Conservation (phyloP, 2,329 filamentous ascomycete genomes). For the Aschersonia sp. region DNA sequence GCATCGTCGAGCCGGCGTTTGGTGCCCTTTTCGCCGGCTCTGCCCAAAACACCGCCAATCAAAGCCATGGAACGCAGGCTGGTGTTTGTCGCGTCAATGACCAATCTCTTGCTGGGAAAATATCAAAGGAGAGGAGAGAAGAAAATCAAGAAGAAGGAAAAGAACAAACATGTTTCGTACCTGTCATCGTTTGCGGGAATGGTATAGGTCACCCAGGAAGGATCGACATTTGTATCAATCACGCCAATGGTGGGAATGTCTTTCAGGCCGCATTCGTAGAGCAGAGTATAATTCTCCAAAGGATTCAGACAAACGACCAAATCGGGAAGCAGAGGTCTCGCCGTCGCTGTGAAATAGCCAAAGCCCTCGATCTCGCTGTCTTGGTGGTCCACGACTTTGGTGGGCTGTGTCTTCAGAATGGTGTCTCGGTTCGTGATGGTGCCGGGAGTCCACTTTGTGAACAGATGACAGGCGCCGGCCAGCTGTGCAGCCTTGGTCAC, state of each 20-base stretch:
- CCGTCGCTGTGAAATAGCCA: constrained; percentile 46
- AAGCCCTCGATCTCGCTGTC: constrained; percentile 50
- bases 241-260: constrained; percentile 89
- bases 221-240: constrained; percentile 85
- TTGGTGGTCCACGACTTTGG: constrained; percentile 63
- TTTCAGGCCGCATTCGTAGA: constrained; percentile 81
- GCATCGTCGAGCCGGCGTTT: constrained; percentile 50
- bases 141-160: neutral
- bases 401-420: constrained; percentile 56
- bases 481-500: constrained; percentile 71
- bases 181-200: constrained; percentile 96
- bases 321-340: constrained; percentile 64
- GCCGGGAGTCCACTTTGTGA: constrained; percentile 85
- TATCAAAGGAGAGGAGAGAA: neutral
- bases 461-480: constrained; percentile 71
- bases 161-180: constrained; percentile 24
- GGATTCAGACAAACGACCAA: constrained; percentile 88
- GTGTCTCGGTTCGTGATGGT: constrained; percentile 86
- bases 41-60: constrained; percentile 72
- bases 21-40: constrained; percentile 69
- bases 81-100: constrained; percentile 2
- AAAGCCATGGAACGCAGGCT: constrained; percentile 72
- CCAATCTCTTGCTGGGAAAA: neutral
- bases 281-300: constrained; percentile 74
- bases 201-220: constrained; percentile 87